Evolutionary conservation across 257 asterid species (phyloP).

Genomic region (Solanum chilense): DNA sequence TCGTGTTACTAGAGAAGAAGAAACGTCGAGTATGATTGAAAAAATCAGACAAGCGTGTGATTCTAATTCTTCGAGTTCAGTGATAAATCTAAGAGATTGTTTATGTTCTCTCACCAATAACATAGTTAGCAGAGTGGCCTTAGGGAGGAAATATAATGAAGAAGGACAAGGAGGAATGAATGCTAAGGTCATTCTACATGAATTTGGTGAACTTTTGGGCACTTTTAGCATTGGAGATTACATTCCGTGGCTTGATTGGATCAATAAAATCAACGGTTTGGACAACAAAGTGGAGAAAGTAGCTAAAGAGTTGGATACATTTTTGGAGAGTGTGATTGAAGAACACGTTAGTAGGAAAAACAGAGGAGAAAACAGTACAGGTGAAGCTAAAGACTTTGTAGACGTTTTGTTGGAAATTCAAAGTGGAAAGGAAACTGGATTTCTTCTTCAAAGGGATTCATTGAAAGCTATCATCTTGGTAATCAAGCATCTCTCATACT

Average conservation of each 20-base stretch:
- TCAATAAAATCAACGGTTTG: constrained; percentile 15
- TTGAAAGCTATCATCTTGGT: neutral
- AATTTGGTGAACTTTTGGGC: constrained; percentile 7
- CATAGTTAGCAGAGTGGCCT: constrained; percentile 27
- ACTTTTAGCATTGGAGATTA: constrained; percentile 12
- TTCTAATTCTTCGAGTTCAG: neutral
- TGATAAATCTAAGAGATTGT: constrained; percentile 18
- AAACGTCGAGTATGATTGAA: neutral
- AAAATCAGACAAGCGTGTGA: neutral
- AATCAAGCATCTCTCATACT: neutral
- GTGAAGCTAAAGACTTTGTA: neutral
- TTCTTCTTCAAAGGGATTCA: neutral
- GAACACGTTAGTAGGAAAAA: neutral
- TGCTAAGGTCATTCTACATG: constrained; percentile 2
- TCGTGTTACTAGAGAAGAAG: neutral
- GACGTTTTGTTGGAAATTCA: neutral
- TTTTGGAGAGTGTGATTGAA: constrained; percentile 19
- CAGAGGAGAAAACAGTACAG: neutral
- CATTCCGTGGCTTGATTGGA: constrained; percentile 32
- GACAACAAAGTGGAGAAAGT: constrained; percentile 12
- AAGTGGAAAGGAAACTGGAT: neutral
- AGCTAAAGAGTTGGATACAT: constrained; percentile 19
- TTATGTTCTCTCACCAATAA: constrained; percentile 13
- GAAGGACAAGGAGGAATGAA: constrained; percentile 15
- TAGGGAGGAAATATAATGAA: constrained; percentile 26